Evolutionary conservation across 495 filamentous ascomycete species (phyloP), one percentile per base, ranked within the genome.

Genomic region (Podospora tetraspora): DNA sequence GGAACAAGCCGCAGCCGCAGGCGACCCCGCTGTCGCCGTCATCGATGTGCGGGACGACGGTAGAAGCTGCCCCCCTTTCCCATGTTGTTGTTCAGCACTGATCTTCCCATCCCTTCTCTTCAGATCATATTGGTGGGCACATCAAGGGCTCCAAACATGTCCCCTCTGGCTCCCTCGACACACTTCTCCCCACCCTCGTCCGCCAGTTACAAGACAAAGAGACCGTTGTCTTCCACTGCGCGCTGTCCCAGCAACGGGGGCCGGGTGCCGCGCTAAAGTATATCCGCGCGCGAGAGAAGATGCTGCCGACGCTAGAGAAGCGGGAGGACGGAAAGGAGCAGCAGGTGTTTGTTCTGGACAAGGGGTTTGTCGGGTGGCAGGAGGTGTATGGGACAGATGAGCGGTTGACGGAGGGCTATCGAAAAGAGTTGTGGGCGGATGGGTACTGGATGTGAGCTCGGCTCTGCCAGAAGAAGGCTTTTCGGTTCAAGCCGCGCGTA

Each of bases 71-170:
- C 21, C 63, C 32, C 63, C n/a, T n/a, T 16, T 23, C 1, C 13
- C 32, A 21, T 43, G 21, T 11, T 25, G n/a, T 66, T 37, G 25
- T 21, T 9, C 58, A 24, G 13, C 16, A n/a, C 66, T 68, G 59
- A 63, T 23, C 7, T 5, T 7, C 22, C 22, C 13, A 8, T 61
- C 61, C 2, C 13, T 30, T n/a, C 13, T 11, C 22, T 25, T 21
- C 16, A 92, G 95, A 99, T 75, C 90, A 96, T 80, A 84, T 97
- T 65, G 95, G 95, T 73, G 95, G 95, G 68, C 95, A 99, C 82
- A 99, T 99, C 81, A 83, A 83, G 57, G 79, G 79, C 43, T 91
- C 90, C 22, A 84, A 83, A 37, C 91, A 97, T 82, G 84, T 91
- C 52, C 94, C 96, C 8, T 92, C 86, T 66, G 80, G 77, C 43